Conservation (phyloP, 441 rosid species). For the Arabidopsis hybrid region DNA sequence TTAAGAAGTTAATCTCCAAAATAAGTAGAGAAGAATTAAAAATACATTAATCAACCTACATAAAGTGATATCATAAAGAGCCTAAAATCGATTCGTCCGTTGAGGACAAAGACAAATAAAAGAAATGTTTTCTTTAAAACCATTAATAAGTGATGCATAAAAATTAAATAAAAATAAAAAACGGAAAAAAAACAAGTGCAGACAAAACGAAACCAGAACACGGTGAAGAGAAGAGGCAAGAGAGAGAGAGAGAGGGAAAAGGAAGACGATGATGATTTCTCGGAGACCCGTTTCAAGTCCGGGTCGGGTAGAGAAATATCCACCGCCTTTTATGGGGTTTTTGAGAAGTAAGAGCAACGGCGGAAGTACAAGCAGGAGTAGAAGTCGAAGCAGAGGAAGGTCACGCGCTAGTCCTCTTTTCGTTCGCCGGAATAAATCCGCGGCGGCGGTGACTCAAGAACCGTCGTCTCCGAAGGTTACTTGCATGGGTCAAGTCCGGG, state of each 20-base stretch:
- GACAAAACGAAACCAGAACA: conserved; percentile 36
- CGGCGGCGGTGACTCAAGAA: conserved; percentile 70
- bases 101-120: neutral
- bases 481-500: conserved; percentile 97
- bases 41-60: conserved; percentile 5
- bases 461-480: conserved; percentile 95
- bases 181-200: conserved; percentile 12
- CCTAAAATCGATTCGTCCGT: conserved; percentile 34
- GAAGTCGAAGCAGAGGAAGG: conserved; percentile 80
- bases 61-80: conserved; percentile 18
- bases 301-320: conserved; percentile 87
- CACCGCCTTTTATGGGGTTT: conserved; percentile 85
- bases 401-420: conserved; percentile 87
- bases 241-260: neutral
- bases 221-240: conserved; percentile 2
- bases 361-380: conserved; percentile 52
- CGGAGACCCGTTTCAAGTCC: conserved; percentile 84
- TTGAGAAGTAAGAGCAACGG: conserved; percentile 50
- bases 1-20: conserved; percentile 23
- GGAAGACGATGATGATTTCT: conserved; percentile 56
- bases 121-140: neutral
- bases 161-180: conserved; percentile 3
- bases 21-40: neutral
- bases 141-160: neutral
- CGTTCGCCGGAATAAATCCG: conserved; percentile 58